These are phyloP conservation scores for Hanseniaspora hatyaiensis DNA, from an alignment of 805 yeast genomes.

Conservation along the genomic window DNA sequence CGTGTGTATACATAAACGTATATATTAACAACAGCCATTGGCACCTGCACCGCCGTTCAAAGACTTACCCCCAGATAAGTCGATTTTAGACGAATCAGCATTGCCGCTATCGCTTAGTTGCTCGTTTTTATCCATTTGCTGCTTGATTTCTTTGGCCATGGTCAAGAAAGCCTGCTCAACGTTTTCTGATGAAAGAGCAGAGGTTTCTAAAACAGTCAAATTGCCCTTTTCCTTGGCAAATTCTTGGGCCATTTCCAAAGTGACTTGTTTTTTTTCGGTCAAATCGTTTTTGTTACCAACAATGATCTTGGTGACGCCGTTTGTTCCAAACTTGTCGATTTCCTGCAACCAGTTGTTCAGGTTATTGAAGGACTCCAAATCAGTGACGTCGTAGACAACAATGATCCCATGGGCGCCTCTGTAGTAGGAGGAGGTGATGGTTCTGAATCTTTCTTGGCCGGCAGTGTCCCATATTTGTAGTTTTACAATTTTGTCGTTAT, in stretches of 20 bases:
- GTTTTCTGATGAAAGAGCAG: slow-evolving; percentile 87
- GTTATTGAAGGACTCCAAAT: slow-evolving; percentile 89
- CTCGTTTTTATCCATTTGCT: slow-evolving; percentile 67
- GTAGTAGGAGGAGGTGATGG: slow-evolving; percentile 92
- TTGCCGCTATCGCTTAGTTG: slow-evolving; percentile 25
- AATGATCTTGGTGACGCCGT: slow-evolving; percentile 87
- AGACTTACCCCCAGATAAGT: slow-evolving; percentile 54
- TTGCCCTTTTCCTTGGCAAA: slow-evolving; percentile 84
- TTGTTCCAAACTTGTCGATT: slow-evolving; percentile 95
- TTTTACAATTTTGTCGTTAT: slow-evolving; percentile 84
- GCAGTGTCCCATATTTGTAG: slow-evolving; percentile 99
- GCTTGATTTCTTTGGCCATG: slow-evolving; percentile 97
- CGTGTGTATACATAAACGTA: not conserved
- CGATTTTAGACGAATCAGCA: slow-evolving; percentile 50
- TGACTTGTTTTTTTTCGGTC: slow-evolving; percentile 87
- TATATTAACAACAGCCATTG: slow-evolving; percentile 37
- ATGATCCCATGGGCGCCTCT: slow-evolving; percentile 98
- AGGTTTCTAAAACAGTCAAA: slow-evolving; percentile 90
- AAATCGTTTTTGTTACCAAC: slow-evolving; percentile 96
- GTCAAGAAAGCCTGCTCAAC: slow-evolving; percentile 98
- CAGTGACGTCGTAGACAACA: slow-evolving; percentile 95
- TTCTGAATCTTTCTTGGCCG: slow-evolving; percentile 96
- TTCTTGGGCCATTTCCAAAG: slow-evolving; percentile 90
- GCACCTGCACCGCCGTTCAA: slow-evolving; percentile 34
- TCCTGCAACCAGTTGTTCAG: slow-evolving; percentile 98